These are phyloP conservation scores for Eucalyptus microcorys DNA, from an alignment of 345 rosid species.

Conservation along the genomic window DNA sequence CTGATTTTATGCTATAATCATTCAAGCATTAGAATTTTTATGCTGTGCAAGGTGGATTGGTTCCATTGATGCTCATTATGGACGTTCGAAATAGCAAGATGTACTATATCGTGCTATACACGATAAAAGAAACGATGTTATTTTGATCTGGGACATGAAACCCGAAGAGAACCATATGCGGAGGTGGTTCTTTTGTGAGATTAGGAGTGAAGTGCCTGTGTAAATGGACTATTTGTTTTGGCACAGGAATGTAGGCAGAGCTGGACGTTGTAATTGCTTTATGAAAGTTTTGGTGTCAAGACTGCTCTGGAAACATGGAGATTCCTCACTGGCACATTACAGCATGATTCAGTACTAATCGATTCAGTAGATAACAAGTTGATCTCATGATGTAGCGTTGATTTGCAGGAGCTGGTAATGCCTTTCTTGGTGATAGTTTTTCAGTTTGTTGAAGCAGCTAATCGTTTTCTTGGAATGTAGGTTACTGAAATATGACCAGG, in stretches of 20 bases:
- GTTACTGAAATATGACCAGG: too few relatives aligned
- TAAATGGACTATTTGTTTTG: neutral
- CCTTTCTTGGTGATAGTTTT: too few relatives aligned
- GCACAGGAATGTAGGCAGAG: neutral
- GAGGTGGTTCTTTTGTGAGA: neutral
- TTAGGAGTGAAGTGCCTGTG: neutral
- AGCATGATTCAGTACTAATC: too few relatives aligned
- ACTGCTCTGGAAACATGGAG: too few relatives aligned
- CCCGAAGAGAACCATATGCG: neutral
- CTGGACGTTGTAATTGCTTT: too few relatives aligned
- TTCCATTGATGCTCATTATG: neutral
- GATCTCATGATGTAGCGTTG: too few relatives aligned
- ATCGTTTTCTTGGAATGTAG: too few relatives aligned
- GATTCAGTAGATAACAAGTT: too few relatives aligned
- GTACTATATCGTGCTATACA: fast-evolving
- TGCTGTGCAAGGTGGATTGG: neutral
- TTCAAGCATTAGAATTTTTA: neutral
- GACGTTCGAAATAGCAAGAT: fast-evolving
- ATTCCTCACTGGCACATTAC: too few relatives aligned
- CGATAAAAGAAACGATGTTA: fast-evolving
- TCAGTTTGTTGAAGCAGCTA: too few relatives aligned
- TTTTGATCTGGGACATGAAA: fast-evolving
- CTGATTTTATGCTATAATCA: neutral
- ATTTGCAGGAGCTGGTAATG: too few relatives aligned
- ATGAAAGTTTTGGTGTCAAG: too few relatives aligned